Percentiles rank a stretch among this genome's conserved stretches.
Conservation (phyloP, 2,329 filamentous ascomycete genomes). For the Myotisia sp. region DNA sequence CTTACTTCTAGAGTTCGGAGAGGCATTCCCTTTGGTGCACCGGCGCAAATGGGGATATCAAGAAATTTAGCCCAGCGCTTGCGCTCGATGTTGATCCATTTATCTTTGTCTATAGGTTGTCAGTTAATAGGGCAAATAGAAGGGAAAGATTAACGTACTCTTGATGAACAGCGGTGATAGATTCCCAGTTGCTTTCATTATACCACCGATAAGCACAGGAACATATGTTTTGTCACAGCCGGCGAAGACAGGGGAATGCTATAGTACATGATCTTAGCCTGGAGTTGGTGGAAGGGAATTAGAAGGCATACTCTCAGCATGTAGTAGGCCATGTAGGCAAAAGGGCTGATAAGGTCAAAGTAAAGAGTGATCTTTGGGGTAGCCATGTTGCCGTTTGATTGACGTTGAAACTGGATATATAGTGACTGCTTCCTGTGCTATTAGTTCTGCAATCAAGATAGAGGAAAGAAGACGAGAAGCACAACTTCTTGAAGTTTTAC, state of each 20-base stretch:
- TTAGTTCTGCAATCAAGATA: no score
- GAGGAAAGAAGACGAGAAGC: no score
- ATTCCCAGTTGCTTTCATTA: conserved; percentile 45
- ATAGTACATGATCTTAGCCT: neutral
- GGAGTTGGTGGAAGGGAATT: neutral
- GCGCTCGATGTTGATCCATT: conserved; percentile 42
- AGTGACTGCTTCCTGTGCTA: no score
- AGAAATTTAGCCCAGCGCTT: conserved; percentile 40
- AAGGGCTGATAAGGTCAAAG: conserved; percentile 46
- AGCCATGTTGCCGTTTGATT: conserved; percentile 24
- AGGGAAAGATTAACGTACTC: conserved; percentile 27
- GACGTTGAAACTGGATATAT: no score
- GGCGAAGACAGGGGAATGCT: conserved; percentile 44
- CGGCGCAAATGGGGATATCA: conserved; percentile 37
- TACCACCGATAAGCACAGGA: conserved; percentile 45
- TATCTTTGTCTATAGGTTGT: conserved; percentile 39
- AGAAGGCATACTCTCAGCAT: conserved; percentile 36
- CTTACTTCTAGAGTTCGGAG: conserved; percentile 33
- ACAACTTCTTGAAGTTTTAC: no score
- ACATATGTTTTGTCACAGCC: conserved; percentile 42
- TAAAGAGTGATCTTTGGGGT: conserved; percentile 42
- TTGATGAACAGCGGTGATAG: conserved; percentile 42
- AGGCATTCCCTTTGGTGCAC: conserved; percentile 39
- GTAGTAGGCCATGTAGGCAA: conserved; percentile 47
- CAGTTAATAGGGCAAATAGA: neutral